These are phyloP conservation scores for Scutellaria baicalensis DNA, from an alignment of 257 asterid genomes.

Conservation along the genomic window DNA sequence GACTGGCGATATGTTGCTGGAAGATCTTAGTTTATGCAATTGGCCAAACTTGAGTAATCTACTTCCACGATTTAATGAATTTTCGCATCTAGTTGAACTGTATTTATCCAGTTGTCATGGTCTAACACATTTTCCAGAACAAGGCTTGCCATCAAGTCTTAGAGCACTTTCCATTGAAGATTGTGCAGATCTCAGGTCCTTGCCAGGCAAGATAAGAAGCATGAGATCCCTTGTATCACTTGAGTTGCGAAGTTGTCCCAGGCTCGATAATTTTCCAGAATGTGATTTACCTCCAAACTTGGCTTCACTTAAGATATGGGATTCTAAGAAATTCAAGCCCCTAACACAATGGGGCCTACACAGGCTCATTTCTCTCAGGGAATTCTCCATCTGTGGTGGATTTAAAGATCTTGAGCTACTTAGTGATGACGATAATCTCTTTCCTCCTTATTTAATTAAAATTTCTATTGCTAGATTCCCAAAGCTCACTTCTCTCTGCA, in stretches of 20 bases:
- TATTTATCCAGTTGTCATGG: conserved; percentile 33
- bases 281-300: conserved; percentile 46
- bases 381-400: conserved; percentile 67
- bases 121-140: conserved; percentile 44
- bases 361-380: conserved; percentile 47
- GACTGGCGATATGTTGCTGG: conserved; percentile 33
- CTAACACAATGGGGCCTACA: conserved; percentile 48
- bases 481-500: conserved; percentile 36
- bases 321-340: conserved; percentile 56
- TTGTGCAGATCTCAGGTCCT: conserved; percentile 45
- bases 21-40: conserved; percentile 43
- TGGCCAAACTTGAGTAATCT: conserved; percentile 43
- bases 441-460: conserved; percentile 40
- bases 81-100: conserved; percentile 44
- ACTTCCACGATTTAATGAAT: conserved; percentile 27
- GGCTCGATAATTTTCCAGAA: conserved; percentile 45
- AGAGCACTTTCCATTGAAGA: conserved; percentile 51
- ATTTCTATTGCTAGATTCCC: conserved; percentile 59
- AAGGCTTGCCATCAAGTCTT: conserved; percentile 49
- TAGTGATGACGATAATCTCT: conserved; percentile 27
- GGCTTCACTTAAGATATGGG: conserved; percentile 53
- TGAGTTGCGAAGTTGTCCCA: conserved; percentile 57
- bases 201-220: conserved; percentile 30
- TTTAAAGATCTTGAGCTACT: conserved; percentile 46
- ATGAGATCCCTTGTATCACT: conserved; percentile 45